Base-by-base conservation (phyloP, 805 yeast species). In the Cyberlindnera mycetangii region DNA sequence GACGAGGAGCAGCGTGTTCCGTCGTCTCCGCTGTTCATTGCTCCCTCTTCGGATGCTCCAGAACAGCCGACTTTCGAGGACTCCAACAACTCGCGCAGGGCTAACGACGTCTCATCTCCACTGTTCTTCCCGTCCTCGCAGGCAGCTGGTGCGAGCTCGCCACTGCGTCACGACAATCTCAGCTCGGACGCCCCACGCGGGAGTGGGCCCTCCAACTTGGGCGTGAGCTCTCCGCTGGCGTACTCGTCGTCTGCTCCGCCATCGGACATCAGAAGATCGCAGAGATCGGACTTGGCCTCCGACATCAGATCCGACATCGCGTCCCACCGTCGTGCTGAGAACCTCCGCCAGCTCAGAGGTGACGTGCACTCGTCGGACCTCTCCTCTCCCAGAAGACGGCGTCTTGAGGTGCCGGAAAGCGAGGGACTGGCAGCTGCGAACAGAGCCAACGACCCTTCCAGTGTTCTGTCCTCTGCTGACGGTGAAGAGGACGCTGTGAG, bases 331-430 rank as follows among this genome's bases (percentile, higher is more conserved):
- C 67, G 75, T 52, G 76, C 74, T 39, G 70, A 81, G 41, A 72
- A 63, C 27, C 62, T 73, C 45, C 72, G 84, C 32, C 69, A 71
- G 38, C 70, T 79, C 44, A 78, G 97, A 67, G 89, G 93, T 54
- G 96, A 89, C 60, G 72, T 89, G 41, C 83, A 83, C 59, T 77
- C 83, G 0, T 72, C 83, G 0, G 95, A 86, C 44, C 65, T 77
- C n/a, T 76, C 88, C 0, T 81, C 95, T 3, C 89, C 93, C 25
- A 71, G 72, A 60, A 67, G 79, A 48, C 69, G 89, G 59, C 70
- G 89, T 53, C 30, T 27, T 11, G 71, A 79, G 47, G 78, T 83
- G 44, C 75, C 76, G 32, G 79, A 33, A 11, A 12, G 25, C n/a
- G 25, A 33, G 7, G 35, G 15, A 17, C 8, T 11, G 10, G 15